Evolutionary conservation across 306 rosid genomes (phyloP).

Genomic region (Quercus agrifolia): DNA sequence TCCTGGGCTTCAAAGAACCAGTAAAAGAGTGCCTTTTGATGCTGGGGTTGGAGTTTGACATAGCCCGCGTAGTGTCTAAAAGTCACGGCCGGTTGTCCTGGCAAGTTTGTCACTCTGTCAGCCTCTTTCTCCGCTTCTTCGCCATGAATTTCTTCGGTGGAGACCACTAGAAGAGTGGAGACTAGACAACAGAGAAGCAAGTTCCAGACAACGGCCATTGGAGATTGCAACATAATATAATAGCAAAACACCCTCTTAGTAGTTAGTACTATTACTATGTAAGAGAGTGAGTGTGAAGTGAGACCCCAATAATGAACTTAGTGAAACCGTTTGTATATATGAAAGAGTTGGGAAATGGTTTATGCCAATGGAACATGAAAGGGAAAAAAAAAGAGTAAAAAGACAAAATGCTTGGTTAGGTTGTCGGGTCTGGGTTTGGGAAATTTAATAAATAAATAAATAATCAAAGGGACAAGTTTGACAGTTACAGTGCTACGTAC

Average conservation of each 20-base stretch:
- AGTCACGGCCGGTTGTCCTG: conserved; percentile 54
- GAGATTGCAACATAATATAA: not conserved
- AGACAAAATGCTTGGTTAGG: no score
- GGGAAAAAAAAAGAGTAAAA: no score
- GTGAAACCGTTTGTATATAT: no score
- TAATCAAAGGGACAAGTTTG: no score
- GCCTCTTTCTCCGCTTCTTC: conserved; percentile 29
- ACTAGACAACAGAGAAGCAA: not conserved
- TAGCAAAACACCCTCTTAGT: not conserved
- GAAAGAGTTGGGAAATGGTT: no score
- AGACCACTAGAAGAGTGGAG: not conserved
- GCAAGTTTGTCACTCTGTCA: conserved; percentile 49
- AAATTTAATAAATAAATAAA: no score
- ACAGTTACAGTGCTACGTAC: no score
- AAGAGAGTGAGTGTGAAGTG: not conserved
- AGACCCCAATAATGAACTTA: not conserved
- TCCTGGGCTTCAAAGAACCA: conserved; percentile 74
- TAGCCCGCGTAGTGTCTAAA: conserved; percentile 67
- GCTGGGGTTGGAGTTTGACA: conserved; percentile 25
- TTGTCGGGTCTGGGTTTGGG: no score
- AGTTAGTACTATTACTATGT: not conserved
- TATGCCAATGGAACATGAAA: no score
- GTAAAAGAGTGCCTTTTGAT: conserved; percentile 57
- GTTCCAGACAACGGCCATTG: not conserved
- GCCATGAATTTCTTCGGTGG: not conserved